Conservation (phyloP, 106 monocot species). For the Apostasia shenzhenica region DNA sequence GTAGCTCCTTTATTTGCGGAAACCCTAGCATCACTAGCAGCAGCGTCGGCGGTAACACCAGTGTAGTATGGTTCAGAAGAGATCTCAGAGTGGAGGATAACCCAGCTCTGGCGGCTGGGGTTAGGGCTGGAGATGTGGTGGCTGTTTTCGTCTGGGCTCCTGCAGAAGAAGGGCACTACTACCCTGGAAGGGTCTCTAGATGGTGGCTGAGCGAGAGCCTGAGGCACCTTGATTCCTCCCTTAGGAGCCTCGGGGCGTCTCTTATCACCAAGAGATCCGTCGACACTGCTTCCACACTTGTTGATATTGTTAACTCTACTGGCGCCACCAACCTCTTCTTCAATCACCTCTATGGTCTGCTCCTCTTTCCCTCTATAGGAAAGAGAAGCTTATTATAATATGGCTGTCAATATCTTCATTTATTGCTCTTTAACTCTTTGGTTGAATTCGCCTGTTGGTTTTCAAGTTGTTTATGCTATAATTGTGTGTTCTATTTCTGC, state of each 20-base stretch:
- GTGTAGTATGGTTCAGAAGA: constrained; percentile 90
- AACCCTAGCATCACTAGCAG: background rate
- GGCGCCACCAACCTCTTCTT: constrained; percentile 68
- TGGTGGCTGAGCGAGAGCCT: constrained; percentile 94
- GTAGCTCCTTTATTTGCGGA: background rate
- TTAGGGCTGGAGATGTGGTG: constrained; percentile 58
- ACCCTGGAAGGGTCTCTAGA: constrained; percentile 84
- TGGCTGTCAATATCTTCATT: background rate
- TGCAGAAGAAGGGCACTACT: constrained; percentile 74
- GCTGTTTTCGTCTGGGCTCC: constrained; percentile 82
- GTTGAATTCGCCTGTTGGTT: background rate
- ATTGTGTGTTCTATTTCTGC: background rate
- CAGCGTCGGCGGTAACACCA: constrained; percentile 3
- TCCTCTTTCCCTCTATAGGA: background rate
- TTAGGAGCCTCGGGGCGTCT: constrained; percentile 52
- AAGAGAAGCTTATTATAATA: background rate
- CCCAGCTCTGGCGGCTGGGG: constrained; percentile 80
- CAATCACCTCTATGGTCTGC: constrained; percentile 87
- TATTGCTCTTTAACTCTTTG: background rate
- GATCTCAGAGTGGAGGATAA: constrained; percentile 93
- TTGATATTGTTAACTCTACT: constrained; percentile 43
- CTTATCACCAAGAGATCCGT: constrained; percentile 71
- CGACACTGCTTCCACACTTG: constrained; percentile 52
- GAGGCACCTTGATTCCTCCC: constrained; percentile 54
- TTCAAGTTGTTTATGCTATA: background rate